Conservation (phyloP, 225 moss, liverwort and hornwort genomes). For the Sphagnum tenellum region DNA sequence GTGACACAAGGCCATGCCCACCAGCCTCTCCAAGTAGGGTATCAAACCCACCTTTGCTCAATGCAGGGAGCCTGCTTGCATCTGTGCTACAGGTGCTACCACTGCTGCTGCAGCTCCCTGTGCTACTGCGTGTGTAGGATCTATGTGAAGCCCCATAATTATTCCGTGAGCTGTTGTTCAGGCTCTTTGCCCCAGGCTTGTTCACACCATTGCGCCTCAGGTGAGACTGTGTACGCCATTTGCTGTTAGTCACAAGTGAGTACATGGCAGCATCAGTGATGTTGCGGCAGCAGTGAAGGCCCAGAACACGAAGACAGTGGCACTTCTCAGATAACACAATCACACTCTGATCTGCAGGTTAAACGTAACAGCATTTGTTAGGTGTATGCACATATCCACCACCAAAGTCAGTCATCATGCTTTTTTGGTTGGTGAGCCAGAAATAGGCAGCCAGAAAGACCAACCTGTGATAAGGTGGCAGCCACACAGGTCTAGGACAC, state of each 20-base stretch:
- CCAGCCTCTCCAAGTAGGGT: conserved; percentile 55
- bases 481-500: conserved; percentile 86
- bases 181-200: conserved; percentile 23
- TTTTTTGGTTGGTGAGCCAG: too few relatives aligned
- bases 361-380: too few relatives aligned
- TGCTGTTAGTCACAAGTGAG: conserved; percentile 68
- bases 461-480: conserved; percentile 85
- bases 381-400: too few relatives aligned
- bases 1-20: conserved; percentile 73
- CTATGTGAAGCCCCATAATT: conserved; percentile 16
- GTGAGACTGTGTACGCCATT: conserved; percentile 24
- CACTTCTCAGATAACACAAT: conserved; percentile 77
- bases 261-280: conserved; percentile 91
- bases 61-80: conserved; percentile 42
- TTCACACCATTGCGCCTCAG: conserved; percentile 46
- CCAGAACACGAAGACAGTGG: conserved; percentile 62
- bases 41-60: conserved; percentile 60
- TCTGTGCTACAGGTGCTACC: conserved; percentile 64
- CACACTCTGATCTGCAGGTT: conserved; percentile 71
- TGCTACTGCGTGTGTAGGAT: conserved; percentile 44
- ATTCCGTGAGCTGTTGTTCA: conserved; percentile 19
- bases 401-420: too few relatives aligned
- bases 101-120: conserved; percentile 46
- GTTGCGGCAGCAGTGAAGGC: conserved; percentile 82
- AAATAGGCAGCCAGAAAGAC: not conserved